Evolutionary conservation across 495 filamentous ascomycete genomes (phyloP).

Genomic region (Cudoniella acicularis): DNA sequence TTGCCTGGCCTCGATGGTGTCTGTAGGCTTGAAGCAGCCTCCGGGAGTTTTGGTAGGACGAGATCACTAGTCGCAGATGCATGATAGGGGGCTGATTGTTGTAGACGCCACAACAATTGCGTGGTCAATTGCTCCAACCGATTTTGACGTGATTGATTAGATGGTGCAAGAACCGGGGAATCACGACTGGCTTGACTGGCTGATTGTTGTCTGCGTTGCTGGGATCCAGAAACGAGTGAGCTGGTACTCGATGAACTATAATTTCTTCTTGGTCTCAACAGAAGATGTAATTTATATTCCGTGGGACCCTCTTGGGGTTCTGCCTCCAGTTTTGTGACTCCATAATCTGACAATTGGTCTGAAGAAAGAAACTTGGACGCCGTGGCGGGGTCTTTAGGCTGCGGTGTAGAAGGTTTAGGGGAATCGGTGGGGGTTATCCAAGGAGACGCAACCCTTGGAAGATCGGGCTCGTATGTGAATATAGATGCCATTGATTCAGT

Average conservation of each 20-base stretch:
- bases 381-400: conserved; percentile 6
- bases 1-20: conserved; percentile 56
- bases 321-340: conserved; percentile 73
- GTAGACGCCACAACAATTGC: conserved; percentile 89
- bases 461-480: conserved; percentile 90
- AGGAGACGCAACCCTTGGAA: conserved; percentile 82
- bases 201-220: conserved; percentile 44
- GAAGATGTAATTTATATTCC: conserved; percentile 95
- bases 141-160: conserved; percentile 67
- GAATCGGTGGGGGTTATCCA: conserved; percentile 55
- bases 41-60: conserved; percentile 69
- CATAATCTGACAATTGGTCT: conserved; percentile 62
- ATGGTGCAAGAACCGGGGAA: conserved; percentile 34
- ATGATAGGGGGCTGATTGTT: conserved; percentile 92
- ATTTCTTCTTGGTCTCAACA: conserved; percentile 71
- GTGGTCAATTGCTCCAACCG: conserved; percentile 88
- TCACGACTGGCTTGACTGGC: conserved; percentile 16
- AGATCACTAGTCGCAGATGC: conserved; percentile 65
- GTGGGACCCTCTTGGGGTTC: conserved; percentile 93
- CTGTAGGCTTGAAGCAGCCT: conserved; percentile 51
- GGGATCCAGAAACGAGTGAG: conserved; percentile 54
- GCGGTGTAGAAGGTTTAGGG: conserved; percentile 23
- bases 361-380: conserved; percentile 27
- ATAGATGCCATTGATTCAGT: conserved; percentile 74
- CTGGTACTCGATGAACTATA: conserved; percentile 64